A percentile compares a stretch with the other conserved stretches of the same genome.
Conservation (phyloP, 768 basidiomycete genomes). For the Boletellus ananiceps region DNA sequence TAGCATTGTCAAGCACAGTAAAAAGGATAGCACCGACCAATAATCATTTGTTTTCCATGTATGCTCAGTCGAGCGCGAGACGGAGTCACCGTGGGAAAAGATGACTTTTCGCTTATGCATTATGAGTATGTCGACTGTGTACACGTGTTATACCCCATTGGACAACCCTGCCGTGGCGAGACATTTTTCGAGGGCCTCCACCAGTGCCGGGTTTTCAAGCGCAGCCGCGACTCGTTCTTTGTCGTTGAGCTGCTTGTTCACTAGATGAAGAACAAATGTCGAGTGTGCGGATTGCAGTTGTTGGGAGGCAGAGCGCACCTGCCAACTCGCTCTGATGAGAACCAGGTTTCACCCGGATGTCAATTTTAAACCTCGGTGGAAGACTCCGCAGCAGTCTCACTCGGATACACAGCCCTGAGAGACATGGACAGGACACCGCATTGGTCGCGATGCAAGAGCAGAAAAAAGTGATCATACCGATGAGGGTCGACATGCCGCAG, state of each 20-base stretch:
- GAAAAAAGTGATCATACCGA: conserved; percentile 48
- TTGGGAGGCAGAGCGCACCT: conserved; percentile 42
- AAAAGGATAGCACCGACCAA: too few species aligned
- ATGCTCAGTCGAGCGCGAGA: too few species aligned
- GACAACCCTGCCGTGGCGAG: conserved; percentile 37
- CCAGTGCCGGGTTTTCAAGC: conserved; percentile 81
- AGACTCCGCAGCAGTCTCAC: conserved; percentile 87
- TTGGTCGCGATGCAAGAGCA: background rate
- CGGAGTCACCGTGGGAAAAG: too few species aligned
- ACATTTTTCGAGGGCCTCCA: conserved; percentile 85
- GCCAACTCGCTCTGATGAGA: conserved; percentile 94
- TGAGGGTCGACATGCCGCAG: conserved; percentile 95
- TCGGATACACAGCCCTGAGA: conserved; percentile 80
- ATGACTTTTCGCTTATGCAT: too few species aligned
- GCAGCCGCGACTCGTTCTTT: conserved; percentile 98
- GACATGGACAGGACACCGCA: background rate
- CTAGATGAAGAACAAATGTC: conserved; percentile 36
- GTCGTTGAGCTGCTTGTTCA: conserved; percentile 98
- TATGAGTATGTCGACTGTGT: too few species aligned
- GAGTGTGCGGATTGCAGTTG: background rate
- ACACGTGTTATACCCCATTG: background rate
- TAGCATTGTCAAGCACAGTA: too few species aligned
- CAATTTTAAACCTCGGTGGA: conserved; percentile 90
- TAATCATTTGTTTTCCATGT: too few species aligned
- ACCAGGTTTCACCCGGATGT: conserved; percentile 88